Percentiles rank a stretch among this genome's conserved stretches.
Evolutionary conservation across 202 grass and related monocot genomes (phyloP).

Genomic region (Hordeum pubiflorum): DNA sequence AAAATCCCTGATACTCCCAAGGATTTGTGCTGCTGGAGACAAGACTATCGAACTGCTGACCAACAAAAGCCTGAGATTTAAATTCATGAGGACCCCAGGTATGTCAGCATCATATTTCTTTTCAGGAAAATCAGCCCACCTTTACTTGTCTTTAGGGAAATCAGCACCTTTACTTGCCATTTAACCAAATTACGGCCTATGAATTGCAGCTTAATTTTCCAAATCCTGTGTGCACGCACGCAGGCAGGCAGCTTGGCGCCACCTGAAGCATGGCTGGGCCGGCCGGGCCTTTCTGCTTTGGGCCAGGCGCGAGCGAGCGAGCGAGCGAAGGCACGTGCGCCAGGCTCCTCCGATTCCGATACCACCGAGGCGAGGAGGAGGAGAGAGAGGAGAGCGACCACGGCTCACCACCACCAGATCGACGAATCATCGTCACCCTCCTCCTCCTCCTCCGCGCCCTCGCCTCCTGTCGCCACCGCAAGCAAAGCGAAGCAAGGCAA

Average conservation of each 20-base stretch:
- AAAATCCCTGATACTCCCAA: not conserved
- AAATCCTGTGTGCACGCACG: not conserved
- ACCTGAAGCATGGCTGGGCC: not conserved
- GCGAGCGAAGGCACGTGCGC: not conserved
- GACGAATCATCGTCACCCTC: conserved; percentile 2
- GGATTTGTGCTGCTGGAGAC: not conserved
- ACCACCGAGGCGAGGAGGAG: conserved; percentile 27
- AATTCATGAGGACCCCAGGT: not conserved
- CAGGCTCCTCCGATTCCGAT: conserved; percentile 7
- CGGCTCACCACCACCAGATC: not conserved
- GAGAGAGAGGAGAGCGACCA: not conserved
- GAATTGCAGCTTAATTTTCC: not conserved
- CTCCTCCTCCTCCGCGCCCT: not conserved
- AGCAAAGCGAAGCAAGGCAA: not conserved
- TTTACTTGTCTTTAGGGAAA: not conserved
- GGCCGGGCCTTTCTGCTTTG: not conserved
- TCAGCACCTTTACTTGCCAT: not conserved
- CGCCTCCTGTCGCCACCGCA: not conserved
- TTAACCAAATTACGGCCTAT: not conserved
- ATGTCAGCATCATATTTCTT: too few species aligned
- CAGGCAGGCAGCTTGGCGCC: not conserved
- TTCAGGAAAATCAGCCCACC: not conserved
- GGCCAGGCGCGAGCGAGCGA: not conserved
- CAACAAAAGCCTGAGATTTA: not conserved
- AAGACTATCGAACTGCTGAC: not conserved